Base-by-base conservation (phyloP, 1,284 basidiomycete genomes). In the Rhodotorula glutinis region DNA sequence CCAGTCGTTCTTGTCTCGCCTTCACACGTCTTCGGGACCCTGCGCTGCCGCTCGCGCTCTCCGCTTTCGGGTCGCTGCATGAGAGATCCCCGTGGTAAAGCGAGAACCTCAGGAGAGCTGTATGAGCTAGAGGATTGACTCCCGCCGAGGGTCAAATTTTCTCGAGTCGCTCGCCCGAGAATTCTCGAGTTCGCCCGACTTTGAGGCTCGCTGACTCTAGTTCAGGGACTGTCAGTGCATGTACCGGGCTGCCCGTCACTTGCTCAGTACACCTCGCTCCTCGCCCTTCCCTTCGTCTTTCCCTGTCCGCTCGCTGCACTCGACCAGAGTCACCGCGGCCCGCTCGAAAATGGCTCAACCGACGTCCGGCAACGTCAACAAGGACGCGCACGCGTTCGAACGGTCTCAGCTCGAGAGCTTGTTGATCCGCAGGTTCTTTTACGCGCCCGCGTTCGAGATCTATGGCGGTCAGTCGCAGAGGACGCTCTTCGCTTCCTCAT, bases 391-490 rank as follows among this genome's bases (percentile, higher is more conserved):
- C 79, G 79, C 88, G 21, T 99, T 98, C 78, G 91, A 94, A 80
- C 95, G 96, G 80, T 75, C 82, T 41, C 85, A 88, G 61, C 85
- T 98, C 57, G 95, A 98, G 77, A 88, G 88, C 40, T 81, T 96
- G 65, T 85, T 98, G 71, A 90, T 89, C 75, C 87, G 91, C 71
- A 84, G 96, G 57, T 99, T 99, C 84, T 99, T 98, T 83, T 98
- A 91, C 79, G 92, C 93, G 16, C 95, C 94, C 62, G 91, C 96
- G 2, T 99, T 98, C 76, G 95, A 98, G 80, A 96, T 98, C 81
- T 98, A 98, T 77, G 92, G 93, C 70, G 95, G 94, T 90, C 69
- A 68, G 85, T 79, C 53, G n/a, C 25, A n/a, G n/a, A n/a, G n/a
- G n/a, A n/a, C n/a, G 21, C 10, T 14, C 29, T 7, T 19, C 29